Conservation (phyloP, 805 yeast genomes). For the Pichia manshurica region DNA sequence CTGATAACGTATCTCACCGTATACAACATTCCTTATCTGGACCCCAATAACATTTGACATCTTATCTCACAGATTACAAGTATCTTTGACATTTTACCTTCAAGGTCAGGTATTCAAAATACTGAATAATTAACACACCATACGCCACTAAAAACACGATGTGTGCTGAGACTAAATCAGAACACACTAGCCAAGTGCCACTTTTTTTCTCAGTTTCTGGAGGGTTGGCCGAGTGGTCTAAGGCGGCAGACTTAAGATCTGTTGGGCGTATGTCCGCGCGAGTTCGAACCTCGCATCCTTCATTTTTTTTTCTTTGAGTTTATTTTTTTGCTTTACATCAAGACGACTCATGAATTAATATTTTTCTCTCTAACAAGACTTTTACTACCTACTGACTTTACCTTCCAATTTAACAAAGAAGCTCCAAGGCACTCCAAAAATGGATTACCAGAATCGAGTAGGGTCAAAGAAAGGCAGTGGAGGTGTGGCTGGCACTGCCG, state of each 20-base stretch:
- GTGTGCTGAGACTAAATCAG: too few relatives aligned
- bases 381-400: too few relatives aligned
- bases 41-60: too few relatives aligned
- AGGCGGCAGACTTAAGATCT: slow-evolving; percentile 23
- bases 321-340: neutral
- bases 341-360: neutral
- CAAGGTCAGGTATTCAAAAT: too few relatives aligned
- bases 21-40: too few relatives aligned
- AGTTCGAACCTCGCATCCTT: slow-evolving; percentile 24
- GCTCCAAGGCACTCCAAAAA: too few relatives aligned
- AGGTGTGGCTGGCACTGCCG: slow-evolving; percentile 73
- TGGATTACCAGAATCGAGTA: slow-evolving; percentile 87
- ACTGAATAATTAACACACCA: too few relatives aligned
- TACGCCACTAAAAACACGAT: too few relatives aligned
- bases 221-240: slow-evolving; percentile 23
- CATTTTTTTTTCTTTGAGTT: slow-evolving; percentile 7
- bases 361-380: neutral
- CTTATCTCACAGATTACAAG: too few relatives aligned
- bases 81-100: too few relatives aligned
- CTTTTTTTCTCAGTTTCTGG: slow-evolving; percentile 5
- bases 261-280: slow-evolving; percentile 22
- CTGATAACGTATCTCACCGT: too few relatives aligned
- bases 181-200: too few relatives aligned
- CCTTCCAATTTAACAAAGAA: neutral
- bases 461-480: slow-evolving; percentile 91